Conservation (phyloP, 202 grass and related monocot genomes). For the Zoysia matrella region DNA sequence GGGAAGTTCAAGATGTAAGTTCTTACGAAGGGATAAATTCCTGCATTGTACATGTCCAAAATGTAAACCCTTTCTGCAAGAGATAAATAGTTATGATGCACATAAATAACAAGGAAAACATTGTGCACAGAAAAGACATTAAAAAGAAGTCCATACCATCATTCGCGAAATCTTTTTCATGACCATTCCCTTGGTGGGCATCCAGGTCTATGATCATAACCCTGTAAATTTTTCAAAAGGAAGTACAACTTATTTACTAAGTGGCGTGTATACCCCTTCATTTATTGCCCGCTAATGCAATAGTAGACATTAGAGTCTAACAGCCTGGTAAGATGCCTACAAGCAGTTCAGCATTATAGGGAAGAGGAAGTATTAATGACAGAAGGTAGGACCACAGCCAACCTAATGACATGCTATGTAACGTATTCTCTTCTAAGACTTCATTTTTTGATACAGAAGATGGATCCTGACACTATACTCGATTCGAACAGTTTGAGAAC, state of each 20-base stretch:
- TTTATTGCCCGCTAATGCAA: not conserved
- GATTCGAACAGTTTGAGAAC: not conserved
- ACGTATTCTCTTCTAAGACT: not conserved
- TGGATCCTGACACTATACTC: not conserved
- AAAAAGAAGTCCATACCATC: conserved; percentile 54
- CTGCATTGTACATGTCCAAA: conserved; percentile 96
- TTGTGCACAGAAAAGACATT: not conserved
- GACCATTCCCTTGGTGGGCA: conserved; percentile 5
- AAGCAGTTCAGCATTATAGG: not conserved
- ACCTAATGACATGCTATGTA: not conserved
- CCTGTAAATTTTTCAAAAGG: not conserved
- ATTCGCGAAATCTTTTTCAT: conserved; percentile 86
- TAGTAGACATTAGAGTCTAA: not conserved
- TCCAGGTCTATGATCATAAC: conserved; percentile 13
- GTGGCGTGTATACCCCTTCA: not conserved
- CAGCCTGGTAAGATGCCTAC: not conserved
- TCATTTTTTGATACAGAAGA: not conserved
- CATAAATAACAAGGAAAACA: conserved; percentile 27
- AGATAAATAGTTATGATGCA: conserved; percentile 27
- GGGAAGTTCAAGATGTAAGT: conserved; percentile 18
- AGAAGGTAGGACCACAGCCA: not conserved
- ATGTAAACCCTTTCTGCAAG: conserved; percentile 83
- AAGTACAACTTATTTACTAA: not conserved
- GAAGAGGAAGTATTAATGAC: not conserved
- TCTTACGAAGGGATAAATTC: conserved; percentile 94